Percentiles rank a stretch among this genome's conserved stretches.
Conservation (phyloP, 768 basidiomycete species). For the Tricholoma hemisulphureum region DNA sequence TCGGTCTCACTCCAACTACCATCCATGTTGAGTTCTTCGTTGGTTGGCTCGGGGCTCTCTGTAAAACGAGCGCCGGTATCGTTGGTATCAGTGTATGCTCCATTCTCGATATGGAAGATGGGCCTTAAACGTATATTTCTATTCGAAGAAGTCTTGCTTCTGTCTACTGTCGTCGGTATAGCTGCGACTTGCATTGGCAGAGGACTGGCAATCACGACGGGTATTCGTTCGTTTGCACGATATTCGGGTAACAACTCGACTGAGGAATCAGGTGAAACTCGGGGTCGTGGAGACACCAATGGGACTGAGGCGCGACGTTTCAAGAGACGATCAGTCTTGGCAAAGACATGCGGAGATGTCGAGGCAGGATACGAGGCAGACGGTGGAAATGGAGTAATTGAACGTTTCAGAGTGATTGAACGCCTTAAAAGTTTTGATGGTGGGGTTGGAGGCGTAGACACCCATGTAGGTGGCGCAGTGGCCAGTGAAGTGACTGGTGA, state of each 20-base stretch:
- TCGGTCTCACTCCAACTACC: constrained; percentile 29
- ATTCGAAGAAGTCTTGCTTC: not conserved
- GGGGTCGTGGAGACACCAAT: constrained; percentile 24
- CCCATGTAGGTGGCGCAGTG: constrained; percentile 50
- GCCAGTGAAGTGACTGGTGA: constrained; percentile 9
- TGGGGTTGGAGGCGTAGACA: constrained; percentile 58
- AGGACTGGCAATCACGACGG: not conserved
- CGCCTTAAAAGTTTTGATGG: constrained; percentile 42
- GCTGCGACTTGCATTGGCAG: not conserved
- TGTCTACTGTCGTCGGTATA: constrained; percentile 4
- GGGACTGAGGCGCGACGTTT: constrained; percentile 47
- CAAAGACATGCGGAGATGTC: constrained; percentile 25
- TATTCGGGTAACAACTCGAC: not conserved
- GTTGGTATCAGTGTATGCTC: constrained; percentile 28
- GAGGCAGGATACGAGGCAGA: constrained; percentile 50
- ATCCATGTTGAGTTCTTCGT: constrained; percentile 22
- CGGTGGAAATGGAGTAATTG: constrained; percentile 33
- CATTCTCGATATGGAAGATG: constrained; percentile 34
- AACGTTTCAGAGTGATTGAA: constrained; percentile 33
- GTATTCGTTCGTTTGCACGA: not conserved
- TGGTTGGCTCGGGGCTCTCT: constrained; percentile 14
- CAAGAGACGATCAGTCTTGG: constrained; percentile 21
- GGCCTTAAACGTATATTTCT: constrained; percentile 20
- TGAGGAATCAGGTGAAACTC: constrained; percentile 17
- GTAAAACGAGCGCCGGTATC: constrained; percentile 21